A percentile compares a stretch with the other conserved stretches of the same genome.
Conservation (phyloP, 805 yeast species). For the Scheffersomyces ergatensis region DNA sequence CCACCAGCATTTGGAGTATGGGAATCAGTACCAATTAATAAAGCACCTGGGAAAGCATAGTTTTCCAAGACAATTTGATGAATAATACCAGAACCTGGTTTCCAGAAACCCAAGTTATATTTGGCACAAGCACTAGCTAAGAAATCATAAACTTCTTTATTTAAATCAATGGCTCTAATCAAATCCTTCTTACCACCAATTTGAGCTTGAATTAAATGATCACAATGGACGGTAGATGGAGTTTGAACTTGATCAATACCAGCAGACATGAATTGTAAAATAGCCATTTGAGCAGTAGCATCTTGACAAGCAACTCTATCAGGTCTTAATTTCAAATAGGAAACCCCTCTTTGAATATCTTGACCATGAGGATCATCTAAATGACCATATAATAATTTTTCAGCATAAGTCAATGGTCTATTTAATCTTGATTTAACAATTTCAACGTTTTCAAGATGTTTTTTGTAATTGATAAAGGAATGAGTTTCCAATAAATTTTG, state of each 20-base stretch:
- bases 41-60: conserved; percentile 96
- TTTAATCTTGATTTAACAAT: conserved; percentile 78
- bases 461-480: conserved; percentile 89
- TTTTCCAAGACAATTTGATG: conserved; percentile 96
- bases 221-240: conserved; percentile 97
- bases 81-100: conserved; percentile 97
- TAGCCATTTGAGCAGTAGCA: conserved; percentile 98
- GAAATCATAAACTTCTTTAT: conserved; percentile 94
- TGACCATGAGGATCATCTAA: conserved; percentile 89
- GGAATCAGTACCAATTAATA: conserved; percentile 95
- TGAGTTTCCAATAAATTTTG: conserved; percentile 80
- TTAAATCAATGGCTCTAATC: conserved; percentile 79
- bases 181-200: conserved; percentile 85
- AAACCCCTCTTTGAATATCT: conserved; percentile 80
- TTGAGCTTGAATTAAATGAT: conserved; percentile 95
- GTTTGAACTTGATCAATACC: conserved; percentile 89
- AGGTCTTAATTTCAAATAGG: conserved; percentile 91
- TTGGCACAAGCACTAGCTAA: conserved; percentile 86
- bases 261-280: conserved; percentile 94
- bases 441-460: conserved; percentile 82
- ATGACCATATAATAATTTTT: conserved; percentile 92
- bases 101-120: conserved; percentile 98
- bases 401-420: conserved; percentile 93
- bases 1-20: conserved; percentile 99
- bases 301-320: conserved; percentile 99